Conservation (phyloP, 768 basidiomycete genomes). For the Phallus indusiatus region DNA sequence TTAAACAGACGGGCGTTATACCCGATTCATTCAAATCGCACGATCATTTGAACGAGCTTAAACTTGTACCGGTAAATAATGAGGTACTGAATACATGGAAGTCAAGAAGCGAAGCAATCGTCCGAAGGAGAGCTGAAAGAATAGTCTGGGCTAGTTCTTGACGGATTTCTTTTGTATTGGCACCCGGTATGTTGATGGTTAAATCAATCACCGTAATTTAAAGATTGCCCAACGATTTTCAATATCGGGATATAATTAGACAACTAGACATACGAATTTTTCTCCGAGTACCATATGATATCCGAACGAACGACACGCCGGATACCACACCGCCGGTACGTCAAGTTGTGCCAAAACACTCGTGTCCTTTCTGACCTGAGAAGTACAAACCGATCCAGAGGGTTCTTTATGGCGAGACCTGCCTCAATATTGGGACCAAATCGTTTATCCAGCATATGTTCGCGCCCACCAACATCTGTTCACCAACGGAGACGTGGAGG, state of each 20-base stretch:
- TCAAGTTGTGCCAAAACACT: constrained; percentile 9
- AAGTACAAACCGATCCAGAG: constrained; percentile 77
- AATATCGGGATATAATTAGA: constrained; percentile 53
- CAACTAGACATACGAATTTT: constrained; percentile 72
- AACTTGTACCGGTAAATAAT: constrained; percentile 49
- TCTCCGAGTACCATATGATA: constrained; percentile 73
- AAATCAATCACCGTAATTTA: constrained; percentile 11
- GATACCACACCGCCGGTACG: constrained; percentile 86
- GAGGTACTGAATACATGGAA: constrained; percentile 40
- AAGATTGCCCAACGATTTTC: not conserved
- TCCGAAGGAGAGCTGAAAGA: constrained; percentile 30
- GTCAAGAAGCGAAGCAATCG: constrained; percentile 40
- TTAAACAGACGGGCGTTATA: constrained; percentile 59
- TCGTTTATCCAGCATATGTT: constrained; percentile 91
- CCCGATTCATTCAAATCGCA: constrained; percentile 71
- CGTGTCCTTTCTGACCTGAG: constrained; percentile 6
- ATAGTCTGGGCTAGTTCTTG: constrained; percentile 77
- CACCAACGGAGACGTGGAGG: constrained; percentile 63
- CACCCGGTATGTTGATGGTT: constrained; percentile 55
- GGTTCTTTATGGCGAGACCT: constrained; percentile 88
- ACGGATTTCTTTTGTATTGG: constrained; percentile 94
- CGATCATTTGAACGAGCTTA: constrained; percentile 87
- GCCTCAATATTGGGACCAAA: constrained; percentile 81
- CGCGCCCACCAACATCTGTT: constrained; percentile 72
- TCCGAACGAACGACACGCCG: constrained; percentile 68